Conservation (phyloP, 2,329 filamentous ascomycete genomes). For the Fusarium goolgardi region DNA sequence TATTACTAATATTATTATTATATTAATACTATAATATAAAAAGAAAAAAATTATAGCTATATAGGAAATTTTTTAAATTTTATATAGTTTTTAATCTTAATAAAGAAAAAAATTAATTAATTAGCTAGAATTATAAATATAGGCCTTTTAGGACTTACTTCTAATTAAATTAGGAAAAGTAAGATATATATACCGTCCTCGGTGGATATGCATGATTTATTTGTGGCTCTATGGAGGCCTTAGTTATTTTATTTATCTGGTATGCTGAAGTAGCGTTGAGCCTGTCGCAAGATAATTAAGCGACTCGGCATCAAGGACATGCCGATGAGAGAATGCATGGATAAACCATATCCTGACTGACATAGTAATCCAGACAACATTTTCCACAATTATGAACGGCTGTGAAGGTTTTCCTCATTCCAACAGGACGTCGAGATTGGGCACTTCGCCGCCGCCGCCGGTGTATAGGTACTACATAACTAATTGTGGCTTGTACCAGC, state of each 20-base stretch:
- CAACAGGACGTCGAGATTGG: conserved; percentile 34
- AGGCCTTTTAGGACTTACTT: too few relatives aligned
- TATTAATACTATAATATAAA: too few relatives aligned
- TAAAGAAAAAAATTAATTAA: too few relatives aligned
- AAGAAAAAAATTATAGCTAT: too few relatives aligned
- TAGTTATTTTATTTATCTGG: conserved; percentile 8
- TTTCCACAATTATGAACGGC: conserved; percentile 4
- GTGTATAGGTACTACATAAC: conserved; percentile 27
- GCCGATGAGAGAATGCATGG: conserved; percentile 11
- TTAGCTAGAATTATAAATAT: too few relatives aligned
- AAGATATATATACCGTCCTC: too few relatives aligned
- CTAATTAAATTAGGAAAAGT: too few relatives aligned
- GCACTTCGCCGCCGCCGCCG: conserved; percentile 41
- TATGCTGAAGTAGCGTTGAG: conserved; percentile 9
- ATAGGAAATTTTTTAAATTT: too few relatives aligned
- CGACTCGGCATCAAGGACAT: conserved; percentile 13
- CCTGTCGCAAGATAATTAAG: conserved; percentile 19
- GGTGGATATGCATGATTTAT: too few relatives aligned
- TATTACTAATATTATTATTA: too few relatives aligned
- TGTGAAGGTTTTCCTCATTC: conserved; percentile 25
- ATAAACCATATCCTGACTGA: neutral
- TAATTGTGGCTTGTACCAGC: conserved; percentile 23
- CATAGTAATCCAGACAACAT: neutral
- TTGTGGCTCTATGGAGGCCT: too few relatives aligned
- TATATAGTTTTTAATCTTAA: too few relatives aligned